phyloP scores from a whole-genome alignment of 495 filamentous ascomycete species.

The Lentithecium fluviatile region DNA sequence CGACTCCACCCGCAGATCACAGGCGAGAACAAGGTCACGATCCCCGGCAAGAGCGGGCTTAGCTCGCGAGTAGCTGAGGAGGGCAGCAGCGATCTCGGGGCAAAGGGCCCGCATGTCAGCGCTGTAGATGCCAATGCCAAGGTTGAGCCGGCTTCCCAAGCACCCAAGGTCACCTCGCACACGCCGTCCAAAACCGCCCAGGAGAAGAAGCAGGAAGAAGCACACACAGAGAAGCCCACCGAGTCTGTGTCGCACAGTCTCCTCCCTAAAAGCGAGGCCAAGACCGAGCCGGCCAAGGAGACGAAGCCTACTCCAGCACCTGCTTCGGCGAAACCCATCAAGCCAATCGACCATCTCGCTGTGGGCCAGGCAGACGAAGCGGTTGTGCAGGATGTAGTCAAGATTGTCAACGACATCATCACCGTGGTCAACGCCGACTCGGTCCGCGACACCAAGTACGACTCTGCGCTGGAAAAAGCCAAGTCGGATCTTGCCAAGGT shows the following conservation, averaged over 20 bases:
- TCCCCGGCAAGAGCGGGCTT: constrained; percentile 80
- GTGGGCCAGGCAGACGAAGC: constrained; percentile 75
- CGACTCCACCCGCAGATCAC: constrained; percentile 48
- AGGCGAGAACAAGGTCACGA: constrained; percentile 69
- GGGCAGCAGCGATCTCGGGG: constrained; percentile 31
- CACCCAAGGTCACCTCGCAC: constrained; percentile 23
- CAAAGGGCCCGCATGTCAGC: constrained; percentile 41
- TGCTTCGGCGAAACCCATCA: constrained; percentile 47
- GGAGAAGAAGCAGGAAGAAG: constrained; percentile 29
- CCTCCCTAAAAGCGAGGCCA: constrained; percentile 31
- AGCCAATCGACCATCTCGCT: constrained; percentile 70
- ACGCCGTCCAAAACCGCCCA: constrained; percentile 7
- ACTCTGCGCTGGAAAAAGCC: constrained; percentile 71
- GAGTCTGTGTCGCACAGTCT: constrained; percentile 36
- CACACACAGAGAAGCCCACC: constrained; percentile 37
- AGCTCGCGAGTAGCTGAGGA: constrained; percentile 75
- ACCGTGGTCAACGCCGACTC: constrained; percentile 84
- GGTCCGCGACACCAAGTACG: constrained; percentile 64
- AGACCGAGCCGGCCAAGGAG: constrained; percentile 32
- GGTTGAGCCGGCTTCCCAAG: neutral
- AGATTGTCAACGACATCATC: constrained; percentile 93
- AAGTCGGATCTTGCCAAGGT: constrained; percentile 79
- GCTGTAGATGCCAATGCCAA: constrained; percentile 33
- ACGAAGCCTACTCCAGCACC: constrained; percentile 33
- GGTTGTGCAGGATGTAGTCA: constrained; percentile 88